Conservation (phyloP, 2,329 filamentous ascomycete genomes). For the Fusarium domesticum region DNA sequence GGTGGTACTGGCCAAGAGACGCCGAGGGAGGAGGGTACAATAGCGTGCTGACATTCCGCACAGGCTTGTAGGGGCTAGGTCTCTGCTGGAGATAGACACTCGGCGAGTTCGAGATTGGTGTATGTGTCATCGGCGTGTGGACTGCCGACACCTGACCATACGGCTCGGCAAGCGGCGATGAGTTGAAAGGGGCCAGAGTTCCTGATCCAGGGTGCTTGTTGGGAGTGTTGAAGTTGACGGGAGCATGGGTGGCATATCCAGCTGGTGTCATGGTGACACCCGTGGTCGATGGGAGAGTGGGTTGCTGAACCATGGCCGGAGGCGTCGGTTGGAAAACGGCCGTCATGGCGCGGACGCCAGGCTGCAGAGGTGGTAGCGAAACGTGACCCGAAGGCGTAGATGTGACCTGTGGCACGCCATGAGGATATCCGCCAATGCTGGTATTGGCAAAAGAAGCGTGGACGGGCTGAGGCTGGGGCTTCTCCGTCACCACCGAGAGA, state of each 20-base stretch:
- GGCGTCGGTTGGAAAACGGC: slow-evolving; percentile 66
- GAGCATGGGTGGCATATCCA: slow-evolving; percentile 30
- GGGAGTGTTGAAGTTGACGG: slow-evolving; percentile 47
- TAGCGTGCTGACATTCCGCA: slow-evolving; percentile 86
- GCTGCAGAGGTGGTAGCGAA: slow-evolving; percentile 61
- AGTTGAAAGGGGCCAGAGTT: slow-evolving; percentile 47
- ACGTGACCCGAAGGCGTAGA: slow-evolving; percentile 35
- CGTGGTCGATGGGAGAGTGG: slow-evolving; percentile 25
- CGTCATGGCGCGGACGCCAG: slow-evolving; percentile 68
- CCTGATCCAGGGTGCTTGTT: slow-evolving; percentile 53
- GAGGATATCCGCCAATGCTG: slow-evolving; percentile 39
- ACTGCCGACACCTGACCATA: slow-evolving; percentile 52
- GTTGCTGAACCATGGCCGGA: slow-evolving; percentile 38
- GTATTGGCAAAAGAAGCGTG: slow-evolving; percentile 34
- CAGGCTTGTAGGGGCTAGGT: slow-evolving; percentile 87
- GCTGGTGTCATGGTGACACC: slow-evolving; percentile 22
- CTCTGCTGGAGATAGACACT: slow-evolving; percentile 84
- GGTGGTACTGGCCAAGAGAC: slow-evolving; percentile 71
- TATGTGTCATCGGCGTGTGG: slow-evolving; percentile 56
- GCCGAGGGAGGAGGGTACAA: slow-evolving; percentile 80
- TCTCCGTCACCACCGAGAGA: slow-evolving; percentile 60
- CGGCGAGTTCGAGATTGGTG: slow-evolving; percentile 75
- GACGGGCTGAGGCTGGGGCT: slow-evolving; percentile 22
- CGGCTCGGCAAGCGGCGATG: slow-evolving; percentile 66
- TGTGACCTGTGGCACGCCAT: slow-evolving; percentile 31